Evolutionary conservation across 2,329 filamentous ascomycete species (phyloP), one percentile per base, ranked within the genome.

Genomic region (Fusarium concolor): DNA sequence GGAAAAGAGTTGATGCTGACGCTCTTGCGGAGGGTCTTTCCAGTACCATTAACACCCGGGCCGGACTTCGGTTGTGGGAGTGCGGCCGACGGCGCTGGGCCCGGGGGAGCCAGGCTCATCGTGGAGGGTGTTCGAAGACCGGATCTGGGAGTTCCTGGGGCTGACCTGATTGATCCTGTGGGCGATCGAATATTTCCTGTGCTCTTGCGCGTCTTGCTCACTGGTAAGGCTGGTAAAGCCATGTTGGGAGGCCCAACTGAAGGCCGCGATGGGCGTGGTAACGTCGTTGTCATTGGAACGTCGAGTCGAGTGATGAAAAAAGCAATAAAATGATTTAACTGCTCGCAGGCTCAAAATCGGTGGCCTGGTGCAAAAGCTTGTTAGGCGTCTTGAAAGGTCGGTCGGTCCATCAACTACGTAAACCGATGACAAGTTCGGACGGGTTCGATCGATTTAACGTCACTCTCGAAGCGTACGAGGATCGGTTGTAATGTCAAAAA

Each of bases 1-100:
- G 95, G 95, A 75, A 98, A 97, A 2, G 93, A 90, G 76, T 94
- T 95, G 75, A 97, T 97, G 84, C 94, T 97, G 74, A 97, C 91
- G 2, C 92, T 92, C 80, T 96, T 96, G 65, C 94, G 89, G 56
- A 97, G 80, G 2, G 90, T 88, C 78, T 90, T 94, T 26, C 89
- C 88, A 7, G 87, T 82, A 31, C 82, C 82, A 65, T 87, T 89
- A 15, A 88, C 80, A 35, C 82, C 83, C 10, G 88, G 84, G 8
- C 84, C 79, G 3, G 86, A 83, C 61, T 86, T 87, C 18, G 87
- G 82, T 17, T 87, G 83, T 7, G 87, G 85, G 12, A 90, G 79
- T 49, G 84, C 82, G 7, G 85, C 84, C 11, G 82, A 83, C 9
- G 86, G 81, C 35, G 84, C 82, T 29, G 86, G 83, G 38, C 85